These are phyloP conservation scores for Batkoa obscura DNA, from an alignment of 371 early-diverging fungal genomes.

Conservation along the genomic window DNA sequence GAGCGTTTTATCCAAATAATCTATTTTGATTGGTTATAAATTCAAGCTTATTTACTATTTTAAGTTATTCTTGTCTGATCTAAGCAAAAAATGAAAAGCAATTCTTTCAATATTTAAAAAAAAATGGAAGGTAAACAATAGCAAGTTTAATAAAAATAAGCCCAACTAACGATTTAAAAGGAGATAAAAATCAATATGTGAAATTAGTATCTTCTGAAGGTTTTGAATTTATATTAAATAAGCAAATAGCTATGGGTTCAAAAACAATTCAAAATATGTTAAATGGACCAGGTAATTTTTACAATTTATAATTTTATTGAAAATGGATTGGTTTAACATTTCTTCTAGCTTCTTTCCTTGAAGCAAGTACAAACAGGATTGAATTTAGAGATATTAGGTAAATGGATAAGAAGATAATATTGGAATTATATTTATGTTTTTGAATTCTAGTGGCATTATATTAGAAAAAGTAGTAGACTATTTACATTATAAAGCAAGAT, in stretches of 20 bases:
- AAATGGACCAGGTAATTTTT: background rate
- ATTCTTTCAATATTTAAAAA: too few species aligned
- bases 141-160: too few species aligned
- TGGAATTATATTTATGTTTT: background rate
- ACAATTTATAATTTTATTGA: background rate
- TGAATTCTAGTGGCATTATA: background rate
- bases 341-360: background rate
- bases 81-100: too few species aligned
- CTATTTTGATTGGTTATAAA: too few species aligned
- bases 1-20: too few species aligned
- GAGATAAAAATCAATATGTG: too few species aligned
- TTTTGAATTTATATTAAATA: background rate
- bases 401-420: background rate
- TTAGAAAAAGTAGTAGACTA: background rate
- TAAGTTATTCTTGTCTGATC: too few species aligned
- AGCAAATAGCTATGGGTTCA: background rate
- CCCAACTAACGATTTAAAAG: too few species aligned
- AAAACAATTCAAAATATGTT: background rate
- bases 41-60: too few species aligned
- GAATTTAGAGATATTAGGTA: background rate
- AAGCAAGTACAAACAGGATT: background rate
- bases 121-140: too few species aligned
- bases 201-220: constrained; percentile 1
- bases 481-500: background rate
- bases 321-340: background rate